Evolutionary conservation across 108 stramenopile species (phyloP).

Genomic region (Stephanodiscus minutulus): DNA sequence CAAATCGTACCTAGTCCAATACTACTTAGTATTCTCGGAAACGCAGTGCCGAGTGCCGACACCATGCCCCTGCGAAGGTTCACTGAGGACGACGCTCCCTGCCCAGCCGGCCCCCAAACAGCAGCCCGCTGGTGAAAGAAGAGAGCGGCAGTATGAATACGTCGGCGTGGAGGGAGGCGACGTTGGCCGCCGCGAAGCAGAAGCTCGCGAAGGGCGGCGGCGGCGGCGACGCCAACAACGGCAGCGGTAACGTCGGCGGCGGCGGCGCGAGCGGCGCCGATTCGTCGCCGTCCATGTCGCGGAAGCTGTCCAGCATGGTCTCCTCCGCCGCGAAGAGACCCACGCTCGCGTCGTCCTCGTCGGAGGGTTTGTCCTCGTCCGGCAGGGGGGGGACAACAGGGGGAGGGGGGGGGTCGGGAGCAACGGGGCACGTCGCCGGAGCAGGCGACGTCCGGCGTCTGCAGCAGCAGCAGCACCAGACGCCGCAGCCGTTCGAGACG

Average conservation of each 20-base stretch:
- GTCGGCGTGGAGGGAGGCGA: too few species aligned
- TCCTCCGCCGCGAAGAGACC: background rate
- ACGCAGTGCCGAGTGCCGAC: too few species aligned
- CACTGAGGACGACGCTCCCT: too few species aligned
- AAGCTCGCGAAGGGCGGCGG: conserved; percentile 5
- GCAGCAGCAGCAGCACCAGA: too few species aligned
- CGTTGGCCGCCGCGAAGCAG: too few species aligned
- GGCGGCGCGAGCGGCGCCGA: background rate
- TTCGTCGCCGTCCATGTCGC: conserved; percentile 1
- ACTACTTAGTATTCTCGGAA: too few species aligned
- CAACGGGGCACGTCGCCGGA: too few species aligned
- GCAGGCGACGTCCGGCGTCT: background rate
- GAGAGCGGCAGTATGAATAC: too few species aligned
- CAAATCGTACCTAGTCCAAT: too few species aligned
- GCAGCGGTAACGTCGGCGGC: background rate
- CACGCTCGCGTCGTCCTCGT: background rate
- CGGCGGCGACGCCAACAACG: background rate
- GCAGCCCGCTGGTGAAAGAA: too few species aligned
- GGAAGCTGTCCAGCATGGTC: background rate
- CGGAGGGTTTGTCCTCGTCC: background rate
- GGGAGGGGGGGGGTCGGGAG: background rate
- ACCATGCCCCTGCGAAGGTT: too few species aligned
- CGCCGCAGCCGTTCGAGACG: conserved; percentile 31
- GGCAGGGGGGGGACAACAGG: background rate
- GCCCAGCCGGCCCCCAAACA: too few species aligned